phyloP scores from a whole-genome alignment of 1,284 basidiomycete genomes.

The Ustilago vetiveriae region DNA sequence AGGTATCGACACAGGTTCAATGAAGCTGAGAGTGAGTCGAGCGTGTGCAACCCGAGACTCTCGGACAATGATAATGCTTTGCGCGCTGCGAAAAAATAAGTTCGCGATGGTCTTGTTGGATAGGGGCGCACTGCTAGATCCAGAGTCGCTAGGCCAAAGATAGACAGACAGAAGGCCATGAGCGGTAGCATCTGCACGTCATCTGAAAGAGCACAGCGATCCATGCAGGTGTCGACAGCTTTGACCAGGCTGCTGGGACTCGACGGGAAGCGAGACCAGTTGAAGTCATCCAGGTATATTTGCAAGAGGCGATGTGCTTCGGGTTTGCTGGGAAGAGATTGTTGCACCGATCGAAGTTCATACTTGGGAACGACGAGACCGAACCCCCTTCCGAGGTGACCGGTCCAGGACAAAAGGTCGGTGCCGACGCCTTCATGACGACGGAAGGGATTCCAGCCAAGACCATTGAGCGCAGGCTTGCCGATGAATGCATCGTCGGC shows the following conservation, averaged over 20 bases:
- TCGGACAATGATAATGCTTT: constrained; percentile 41
- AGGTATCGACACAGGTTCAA: constrained; percentile 41
- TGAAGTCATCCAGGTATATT: constrained; percentile 41
- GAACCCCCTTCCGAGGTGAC: constrained; percentile 39
- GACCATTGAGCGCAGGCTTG: constrained; percentile 39
- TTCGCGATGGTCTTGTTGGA: constrained; percentile 31
- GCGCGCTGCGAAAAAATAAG: constrained; percentile 42
- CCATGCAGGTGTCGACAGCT: constrained; percentile 24
- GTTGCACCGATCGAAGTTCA: constrained; percentile 40
- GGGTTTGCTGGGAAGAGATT: constrained; percentile 32
- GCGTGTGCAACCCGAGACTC: constrained; percentile 36
- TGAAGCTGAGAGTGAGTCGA: constrained; percentile 40
- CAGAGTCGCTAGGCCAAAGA: constrained; percentile 31
- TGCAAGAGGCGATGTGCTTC: constrained; percentile 28
- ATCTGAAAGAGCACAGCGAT: constrained; percentile 26
- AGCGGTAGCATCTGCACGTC: constrained; percentile 42
- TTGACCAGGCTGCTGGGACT: constrained; percentile 23
- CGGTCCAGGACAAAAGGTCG: constrained; percentile 41
- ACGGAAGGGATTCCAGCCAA: constrained; percentile 44
- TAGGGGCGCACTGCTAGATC: constrained; percentile 40
- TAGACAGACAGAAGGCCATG: constrained; percentile 39
- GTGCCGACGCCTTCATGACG: constrained; percentile 40
- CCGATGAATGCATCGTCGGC: constrained; percentile 49
- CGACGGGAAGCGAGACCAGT: constrained; percentile 37
- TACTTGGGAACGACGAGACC: constrained; percentile 47